Percentiles rank a stretch among this genome's conserved stretches.
Evolutionary conservation across 208 protist species (phyloP).

Genomic region (Trypanosoma rangeli): DNA sequence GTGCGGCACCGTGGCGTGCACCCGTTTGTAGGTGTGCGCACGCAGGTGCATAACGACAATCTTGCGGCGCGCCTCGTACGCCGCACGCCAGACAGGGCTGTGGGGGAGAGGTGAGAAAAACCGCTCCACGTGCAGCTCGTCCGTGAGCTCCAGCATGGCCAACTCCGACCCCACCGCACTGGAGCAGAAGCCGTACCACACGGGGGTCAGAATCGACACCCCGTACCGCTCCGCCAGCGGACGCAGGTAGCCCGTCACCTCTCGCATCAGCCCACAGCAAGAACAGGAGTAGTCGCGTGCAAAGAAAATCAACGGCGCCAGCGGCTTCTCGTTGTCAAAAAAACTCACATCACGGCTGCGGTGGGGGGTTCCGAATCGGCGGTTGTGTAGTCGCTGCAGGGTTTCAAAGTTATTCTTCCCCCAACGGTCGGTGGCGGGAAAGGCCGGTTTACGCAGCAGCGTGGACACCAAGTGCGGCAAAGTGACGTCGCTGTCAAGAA

Average conservation of each 20-base stretch:
- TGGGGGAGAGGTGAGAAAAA: neutral
- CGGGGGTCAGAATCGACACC: neutral
- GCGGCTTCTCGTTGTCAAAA: neutral
- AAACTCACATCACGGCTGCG: neutral
- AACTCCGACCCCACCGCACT: neutral
- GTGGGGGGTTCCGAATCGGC: slow-evolving; percentile 19
- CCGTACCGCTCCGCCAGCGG: slow-evolving; percentile 42
- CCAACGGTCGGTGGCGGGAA: slow-evolving; percentile 11
- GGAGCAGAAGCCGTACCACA: neutral
- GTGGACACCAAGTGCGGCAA: too few species aligned
- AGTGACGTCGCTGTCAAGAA: neutral
- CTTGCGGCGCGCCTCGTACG: slow-evolving; percentile 1
- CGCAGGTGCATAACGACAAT: slow-evolving; percentile 33
- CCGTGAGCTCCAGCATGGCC: slow-evolving; percentile 5
- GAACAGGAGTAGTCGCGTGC: slow-evolving; percentile 23
- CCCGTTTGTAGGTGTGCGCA: neutral
- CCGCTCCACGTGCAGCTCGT: neutral
- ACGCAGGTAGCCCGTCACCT: slow-evolving; percentile 39
- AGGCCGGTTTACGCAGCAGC: neutral
- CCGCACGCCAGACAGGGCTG: neutral
- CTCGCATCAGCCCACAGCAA: slow-evolving; percentile 35
- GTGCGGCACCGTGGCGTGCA: neutral
- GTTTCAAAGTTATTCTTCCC: neutral
- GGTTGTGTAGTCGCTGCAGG: slow-evolving; percentile 15
- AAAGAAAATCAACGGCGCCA: slow-evolving; percentile 32